Conservation (phyloP, 139 green algal species). For the Picochlorum sp. region DNA sequence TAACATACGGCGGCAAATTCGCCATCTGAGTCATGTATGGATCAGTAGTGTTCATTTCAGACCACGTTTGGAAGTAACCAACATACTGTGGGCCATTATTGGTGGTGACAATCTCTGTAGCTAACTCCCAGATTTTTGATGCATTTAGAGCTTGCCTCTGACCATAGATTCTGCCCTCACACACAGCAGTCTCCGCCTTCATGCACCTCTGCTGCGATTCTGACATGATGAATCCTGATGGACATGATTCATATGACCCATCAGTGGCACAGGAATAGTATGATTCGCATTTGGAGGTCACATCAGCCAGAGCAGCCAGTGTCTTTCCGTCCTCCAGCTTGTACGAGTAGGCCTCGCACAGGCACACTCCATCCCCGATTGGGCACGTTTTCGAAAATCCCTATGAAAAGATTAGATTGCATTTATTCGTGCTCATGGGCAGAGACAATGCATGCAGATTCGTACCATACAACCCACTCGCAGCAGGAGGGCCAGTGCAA, state of each 20-base stretch:
- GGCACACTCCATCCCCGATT: not conserved
- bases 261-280: not conserved
- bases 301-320: not conserved
- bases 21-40: slow-evolving; percentile 14
- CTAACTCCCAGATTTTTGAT: not conserved
- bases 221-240: not conserved
- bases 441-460: no score
- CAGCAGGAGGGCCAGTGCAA: no score
- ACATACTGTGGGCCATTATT: slow-evolving; percentile 6
- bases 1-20: slow-evolving; percentile 34
- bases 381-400: not conserved
- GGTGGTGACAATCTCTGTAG: not conserved
- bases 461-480: no score
- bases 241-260: not conserved
- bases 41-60: slow-evolving; percentile 5
- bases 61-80: slow-evolving; percentile 38
- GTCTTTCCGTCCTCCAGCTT: not conserved
- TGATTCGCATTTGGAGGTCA: not conserved
- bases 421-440: no score
- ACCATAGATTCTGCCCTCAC: not conserved
- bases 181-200: not conserved
- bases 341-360: not conserved
- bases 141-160: no score
- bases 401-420: not conserved
- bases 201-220: not conserved